Base-by-base conservation (phyloP, 441 rosid genomes). In the Kokia cookei region DNA sequence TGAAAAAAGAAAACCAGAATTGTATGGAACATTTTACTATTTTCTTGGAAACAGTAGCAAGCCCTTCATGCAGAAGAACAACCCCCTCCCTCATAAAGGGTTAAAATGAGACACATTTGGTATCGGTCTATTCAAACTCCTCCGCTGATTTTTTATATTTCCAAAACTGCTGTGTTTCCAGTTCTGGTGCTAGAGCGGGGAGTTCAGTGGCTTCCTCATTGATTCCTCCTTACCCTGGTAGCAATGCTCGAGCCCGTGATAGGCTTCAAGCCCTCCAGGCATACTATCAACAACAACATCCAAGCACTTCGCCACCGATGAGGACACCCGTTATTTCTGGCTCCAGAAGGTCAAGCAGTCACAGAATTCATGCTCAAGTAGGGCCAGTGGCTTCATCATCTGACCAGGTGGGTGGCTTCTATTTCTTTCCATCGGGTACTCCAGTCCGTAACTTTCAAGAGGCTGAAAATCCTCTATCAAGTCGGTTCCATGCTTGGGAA, bases 211-310 rank as follows among this genome's bases (percentile, higher is more conserved):
- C 90, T 66, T 86, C 97, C 32, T 79, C 93, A 0, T 78, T 91
- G 84, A 82, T 87, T 75, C 92, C 94, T 4, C 91, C 94, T 55
- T 96, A 91, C 78, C 96, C 90, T 11, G 99, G 97, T 72, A 96
- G 97, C 83, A 93, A 87, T 68, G 90, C 91, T 10, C 87, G 93
- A 12, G 85, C 90, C 17, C 89, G 91, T 61, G 97, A 92, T 73
- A 84, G 98, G 80, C 90, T 90, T 72, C 99, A 92, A 81, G 97
- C 97, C 27, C 89, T 92, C 50, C 96, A 93, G 80, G 97, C 97
- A 54, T 96, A 92, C 83, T 93, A 92, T 84, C 99, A 96, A 76
- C 99, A 84, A 77, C 91, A 89, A 47, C 90, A 83, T 68, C 94
- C 91, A 0, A 84, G 84, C 65, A 86, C 77, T 72, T 75, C 92